Evolutionary conservation across 805 yeast genomes (phyloP).

Genomic region (Tetrapisispora fleetii): DNA sequence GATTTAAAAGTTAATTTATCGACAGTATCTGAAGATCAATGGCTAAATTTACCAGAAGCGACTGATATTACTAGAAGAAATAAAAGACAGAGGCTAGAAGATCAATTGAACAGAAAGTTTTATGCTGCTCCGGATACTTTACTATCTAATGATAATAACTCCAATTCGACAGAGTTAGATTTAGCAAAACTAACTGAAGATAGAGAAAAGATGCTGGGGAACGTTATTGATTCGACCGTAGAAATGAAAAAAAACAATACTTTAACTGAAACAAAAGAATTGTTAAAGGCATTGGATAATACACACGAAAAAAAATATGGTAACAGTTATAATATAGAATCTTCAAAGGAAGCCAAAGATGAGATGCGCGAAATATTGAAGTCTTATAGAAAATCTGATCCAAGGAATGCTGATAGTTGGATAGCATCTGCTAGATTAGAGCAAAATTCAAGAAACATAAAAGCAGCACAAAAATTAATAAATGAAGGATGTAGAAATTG

Average conservation of each 20-base stretch:
- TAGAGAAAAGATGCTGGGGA: constrained; percentile 47
- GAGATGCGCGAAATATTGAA: constrained; percentile 51
- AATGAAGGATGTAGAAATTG: constrained; percentile 66
- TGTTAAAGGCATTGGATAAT: constrained; percentile 33
- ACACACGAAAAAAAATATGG: not conserved
- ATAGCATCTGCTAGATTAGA: constrained; percentile 78
- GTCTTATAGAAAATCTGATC: constrained; percentile 65
- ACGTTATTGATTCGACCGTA: constrained; percentile 39
- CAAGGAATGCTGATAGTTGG: constrained; percentile 70
- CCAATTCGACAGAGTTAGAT: constrained; percentile 34
- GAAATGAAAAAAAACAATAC: constrained; percentile 4
- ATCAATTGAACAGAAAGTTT: constrained; percentile 53
- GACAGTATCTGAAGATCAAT: constrained; percentile 53
- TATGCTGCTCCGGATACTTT: constrained; percentile 79
- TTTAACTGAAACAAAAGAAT: constrained; percentile 29
- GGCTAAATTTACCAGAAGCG: constrained; percentile 80
- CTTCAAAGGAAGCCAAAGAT: constrained; percentile 16
- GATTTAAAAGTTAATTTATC: constrained; percentile 59
- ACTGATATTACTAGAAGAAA: constrained; percentile 77
- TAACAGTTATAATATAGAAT: not conserved
- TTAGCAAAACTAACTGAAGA: constrained; percentile 53
- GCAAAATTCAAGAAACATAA: constrained; percentile 46
- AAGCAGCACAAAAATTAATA: constrained; percentile 50
- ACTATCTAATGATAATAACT: constrained; percentile 46
- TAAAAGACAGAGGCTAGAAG: constrained; percentile 56